A percentile compares a stretch with the other conserved stretches of the same genome.
These are phyloP conservation scores for Stemphylium lycopersici DNA, from an alignment of 2,329 filamentous ascomycete species.

Conservation along the genomic window DNA sequence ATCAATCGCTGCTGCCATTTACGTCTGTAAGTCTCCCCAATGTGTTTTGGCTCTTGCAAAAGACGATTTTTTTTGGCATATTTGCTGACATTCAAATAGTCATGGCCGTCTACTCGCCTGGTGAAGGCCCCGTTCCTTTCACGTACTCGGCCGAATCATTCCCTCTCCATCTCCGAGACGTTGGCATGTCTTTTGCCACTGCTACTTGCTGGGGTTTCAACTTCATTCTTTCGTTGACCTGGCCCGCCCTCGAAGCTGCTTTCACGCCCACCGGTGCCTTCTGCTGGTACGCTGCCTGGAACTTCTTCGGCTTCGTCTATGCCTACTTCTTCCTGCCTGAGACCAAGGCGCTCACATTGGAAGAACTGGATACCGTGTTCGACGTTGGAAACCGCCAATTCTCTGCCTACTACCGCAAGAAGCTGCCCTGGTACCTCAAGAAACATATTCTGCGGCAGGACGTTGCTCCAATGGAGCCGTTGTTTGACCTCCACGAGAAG, in stretches of 20 bases:
- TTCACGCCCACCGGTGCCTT: conserved; percentile 61
- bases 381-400: conserved; percentile 36
- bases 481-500: conserved; percentile 33
- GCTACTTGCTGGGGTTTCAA: conserved; percentile 66
- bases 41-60: not conserved
- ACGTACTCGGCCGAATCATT: conserved; percentile 54
- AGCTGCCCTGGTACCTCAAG: conserved; percentile 48
- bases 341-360: conserved; percentile 39
- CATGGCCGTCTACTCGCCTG: conserved; percentile 52
- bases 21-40: conserved; percentile 2
- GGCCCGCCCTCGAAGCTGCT: conserved; percentile 57
- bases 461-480: conserved; percentile 33
- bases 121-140: conserved; percentile 40
- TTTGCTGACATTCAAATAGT: conserved; percentile 23
- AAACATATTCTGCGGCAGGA: conserved; percentile 41
- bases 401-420: conserved; percentile 31
- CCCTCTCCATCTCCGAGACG: conserved; percentile 53
- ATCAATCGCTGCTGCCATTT: conserved; percentile 40
- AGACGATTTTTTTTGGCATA: no score
- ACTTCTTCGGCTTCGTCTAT: conserved; percentile 58
- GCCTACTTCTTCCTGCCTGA: conserved; percentile 39
- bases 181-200: conserved; percentile 53
- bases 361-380: conserved; percentile 41
- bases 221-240: conserved; percentile 59
- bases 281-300: conserved; percentile 63